Conservation (phyloP, 306 rosid genomes). For the Cicer cuneatum region DNA sequence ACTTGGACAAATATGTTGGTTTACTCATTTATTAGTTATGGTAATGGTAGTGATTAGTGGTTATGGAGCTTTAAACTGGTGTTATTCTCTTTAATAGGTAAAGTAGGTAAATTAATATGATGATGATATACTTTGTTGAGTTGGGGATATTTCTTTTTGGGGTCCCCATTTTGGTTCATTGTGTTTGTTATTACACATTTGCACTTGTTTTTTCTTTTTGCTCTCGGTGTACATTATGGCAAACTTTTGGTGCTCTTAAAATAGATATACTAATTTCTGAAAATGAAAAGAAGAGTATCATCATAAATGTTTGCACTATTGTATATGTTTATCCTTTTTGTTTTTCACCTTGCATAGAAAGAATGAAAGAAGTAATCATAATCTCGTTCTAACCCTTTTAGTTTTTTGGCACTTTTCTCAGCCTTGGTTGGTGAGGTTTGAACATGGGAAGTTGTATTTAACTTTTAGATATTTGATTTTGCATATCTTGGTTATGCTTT, state of each 20-base stretch:
- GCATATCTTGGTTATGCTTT: background rate
- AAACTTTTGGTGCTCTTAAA: background rate
- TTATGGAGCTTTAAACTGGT: background rate
- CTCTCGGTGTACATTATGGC: background rate
- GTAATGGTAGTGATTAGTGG: constrained; percentile 5
- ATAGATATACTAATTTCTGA: background rate
- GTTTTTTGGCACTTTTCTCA: background rate
- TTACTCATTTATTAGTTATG: background rate
- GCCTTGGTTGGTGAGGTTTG: too few relatives aligned
- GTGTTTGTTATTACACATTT: constrained; percentile 3
- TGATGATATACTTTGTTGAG: constrained; percentile 13
- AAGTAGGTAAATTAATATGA: background rate
- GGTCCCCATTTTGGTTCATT: constrained; percentile 22
- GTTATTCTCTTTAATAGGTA: background rate
- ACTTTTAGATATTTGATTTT: constrained; percentile 13
- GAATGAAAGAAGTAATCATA: background rate
- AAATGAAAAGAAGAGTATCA: background rate
- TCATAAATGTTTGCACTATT: background rate
- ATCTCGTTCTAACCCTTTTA: background rate
- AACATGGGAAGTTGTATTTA: too few relatives aligned
- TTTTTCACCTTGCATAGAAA: background rate
- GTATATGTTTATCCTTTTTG: background rate
- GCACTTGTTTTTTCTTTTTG: background rate
- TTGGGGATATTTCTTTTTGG: constrained; percentile 12
- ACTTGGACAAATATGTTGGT: too few relatives aligned